A percentile compares a stretch with the other conserved stretches of the same genome.
phyloP scores from a whole-genome alignment of 1,139 yeast genomes.

The Ogataea hybrid region DNA sequence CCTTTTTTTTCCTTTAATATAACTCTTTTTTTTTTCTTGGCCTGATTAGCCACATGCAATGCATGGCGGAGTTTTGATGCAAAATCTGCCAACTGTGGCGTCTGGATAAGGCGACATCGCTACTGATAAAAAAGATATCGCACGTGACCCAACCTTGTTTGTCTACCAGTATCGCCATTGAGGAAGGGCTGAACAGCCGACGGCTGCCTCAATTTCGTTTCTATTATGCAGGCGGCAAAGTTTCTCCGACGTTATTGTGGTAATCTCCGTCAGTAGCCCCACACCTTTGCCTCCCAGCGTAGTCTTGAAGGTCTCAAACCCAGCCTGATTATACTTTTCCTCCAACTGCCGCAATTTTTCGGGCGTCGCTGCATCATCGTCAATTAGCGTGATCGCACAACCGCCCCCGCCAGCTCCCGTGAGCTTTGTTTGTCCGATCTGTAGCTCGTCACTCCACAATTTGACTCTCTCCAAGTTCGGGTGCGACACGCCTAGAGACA shows the following conservation, averaged over 20 bases:
- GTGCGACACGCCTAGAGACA: constrained; percentile 88
- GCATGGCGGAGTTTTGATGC: constrained; percentile 4
- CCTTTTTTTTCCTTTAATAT: neutral
- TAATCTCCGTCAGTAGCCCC: constrained; percentile 43
- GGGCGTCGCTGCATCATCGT: constrained; percentile 45
- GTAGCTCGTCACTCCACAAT: constrained; percentile 54
- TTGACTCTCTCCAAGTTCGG: constrained; percentile 78
- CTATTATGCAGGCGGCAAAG: constrained; percentile 42
- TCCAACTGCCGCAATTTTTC: constrained; percentile 33
- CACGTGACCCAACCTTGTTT: neutral
- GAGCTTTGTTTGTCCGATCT: constrained; percentile 83
- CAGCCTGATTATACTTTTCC: constrained; percentile 39
- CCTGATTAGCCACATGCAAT: constrained; percentile 1
- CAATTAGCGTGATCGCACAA: constrained; percentile 85
- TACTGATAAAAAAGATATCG: neutral
- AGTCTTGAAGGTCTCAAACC: constrained; percentile 80
- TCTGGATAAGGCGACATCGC: neutral
- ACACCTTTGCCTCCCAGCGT: constrained; percentile 89
- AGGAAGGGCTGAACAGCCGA: constrained; percentile 41
- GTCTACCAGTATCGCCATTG: constrained; percentile 63
- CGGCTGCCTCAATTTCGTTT: constrained; percentile 44
- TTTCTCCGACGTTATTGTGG: constrained; percentile 33
- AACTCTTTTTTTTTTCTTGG: neutral
- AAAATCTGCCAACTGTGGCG: constrained; percentile 8
- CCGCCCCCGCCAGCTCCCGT: constrained; percentile 99